Conservation (phyloP, 371 early-diverging fungal species). For the Rhizopus sp. region DNA sequence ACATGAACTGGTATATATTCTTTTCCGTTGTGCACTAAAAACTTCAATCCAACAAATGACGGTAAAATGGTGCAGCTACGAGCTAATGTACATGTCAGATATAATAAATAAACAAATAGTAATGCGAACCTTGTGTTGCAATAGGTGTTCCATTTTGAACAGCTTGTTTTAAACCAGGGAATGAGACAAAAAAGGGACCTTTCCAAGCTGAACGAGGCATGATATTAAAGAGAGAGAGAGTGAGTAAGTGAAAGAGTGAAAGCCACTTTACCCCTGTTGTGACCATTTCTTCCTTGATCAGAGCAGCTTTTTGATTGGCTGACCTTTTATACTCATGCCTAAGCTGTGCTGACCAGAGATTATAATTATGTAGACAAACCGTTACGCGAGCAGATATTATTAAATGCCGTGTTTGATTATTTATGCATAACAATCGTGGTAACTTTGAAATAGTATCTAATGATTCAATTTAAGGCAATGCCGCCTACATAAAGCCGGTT, state of each 20-base stretch:
- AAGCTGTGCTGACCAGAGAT: too few relatives aligned
- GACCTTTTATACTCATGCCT: too few relatives aligned
- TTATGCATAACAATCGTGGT: too few relatives aligned
- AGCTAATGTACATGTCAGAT: conserved; percentile 37
- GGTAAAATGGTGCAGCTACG: conserved; percentile 93
- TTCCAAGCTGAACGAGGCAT: conserved; percentile 93
- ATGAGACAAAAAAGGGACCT: conserved; percentile 90
- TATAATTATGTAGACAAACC: too few relatives aligned
- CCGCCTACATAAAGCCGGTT: too few relatives aligned
- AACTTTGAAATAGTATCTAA: too few relatives aligned
- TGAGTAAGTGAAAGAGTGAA: not conserved
- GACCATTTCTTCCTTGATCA: not conserved
- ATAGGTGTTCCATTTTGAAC: conserved; percentile 53
- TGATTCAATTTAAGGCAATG: too few relatives aligned
- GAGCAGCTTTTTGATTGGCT: too few relatives aligned
- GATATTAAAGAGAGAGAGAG: not conserved
- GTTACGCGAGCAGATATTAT: too few relatives aligned
- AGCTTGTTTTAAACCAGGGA: conserved; percentile 62
- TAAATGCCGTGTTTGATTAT: too few relatives aligned
- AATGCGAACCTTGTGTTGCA: conserved; percentile 49
- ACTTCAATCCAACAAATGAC: conserved; percentile 86
- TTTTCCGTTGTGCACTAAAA: conserved; percentile 95
- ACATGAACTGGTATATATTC: conserved; percentile 84
- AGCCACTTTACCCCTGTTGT: conserved; percentile 8
- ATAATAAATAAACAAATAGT: not conserved